phyloP scores from a whole-genome alignment of 1,284 basidiomycete species.

The Cutaneotrichosporon mucoides region DNA sequence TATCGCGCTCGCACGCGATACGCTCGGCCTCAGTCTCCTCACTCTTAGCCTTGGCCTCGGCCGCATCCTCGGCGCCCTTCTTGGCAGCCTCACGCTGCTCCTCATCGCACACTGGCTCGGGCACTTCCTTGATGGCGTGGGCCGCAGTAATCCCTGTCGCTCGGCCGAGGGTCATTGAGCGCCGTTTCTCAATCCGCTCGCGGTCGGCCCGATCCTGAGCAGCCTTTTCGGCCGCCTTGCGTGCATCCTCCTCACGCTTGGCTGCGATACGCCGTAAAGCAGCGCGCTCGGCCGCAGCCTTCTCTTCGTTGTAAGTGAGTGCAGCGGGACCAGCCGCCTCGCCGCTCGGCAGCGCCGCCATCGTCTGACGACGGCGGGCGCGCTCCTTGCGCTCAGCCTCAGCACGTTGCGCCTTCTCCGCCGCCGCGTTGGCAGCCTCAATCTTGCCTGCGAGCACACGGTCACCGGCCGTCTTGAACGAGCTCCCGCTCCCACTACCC shows the following conservation, averaged over 20 bases:
- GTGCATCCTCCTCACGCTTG: neutral
- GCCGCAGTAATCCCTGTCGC: neutral
- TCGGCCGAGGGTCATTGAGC: neutral
- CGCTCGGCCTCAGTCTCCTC: neutral
- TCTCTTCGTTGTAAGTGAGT: neutral
- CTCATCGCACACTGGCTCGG: neutral
- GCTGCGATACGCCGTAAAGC: neutral
- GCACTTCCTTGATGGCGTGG: neutral
- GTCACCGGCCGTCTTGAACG: slow-evolving; percentile 1
- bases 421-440: neutral
- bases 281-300: slow-evolving; percentile 1
- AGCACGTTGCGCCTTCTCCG: neutral
- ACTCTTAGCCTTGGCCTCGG: no score
- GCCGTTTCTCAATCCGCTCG: neutral
- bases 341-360: neutral
- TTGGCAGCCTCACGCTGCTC: neutral
- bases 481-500: neutral
- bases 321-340: neutral
- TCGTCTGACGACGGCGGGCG: neutral
- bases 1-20: neutral
- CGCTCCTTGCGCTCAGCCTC: slow-evolving; percentile 1
- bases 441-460: slow-evolving; percentile 2
- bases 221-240: neutral
- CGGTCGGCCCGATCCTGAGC: slow-evolving; percentile 1
- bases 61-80: no score